Evolutionary conservation across 306 rosid genomes (phyloP), one percentile per base, ranked within the genome.

Genomic region (Ceratonia siliqua): DNA sequence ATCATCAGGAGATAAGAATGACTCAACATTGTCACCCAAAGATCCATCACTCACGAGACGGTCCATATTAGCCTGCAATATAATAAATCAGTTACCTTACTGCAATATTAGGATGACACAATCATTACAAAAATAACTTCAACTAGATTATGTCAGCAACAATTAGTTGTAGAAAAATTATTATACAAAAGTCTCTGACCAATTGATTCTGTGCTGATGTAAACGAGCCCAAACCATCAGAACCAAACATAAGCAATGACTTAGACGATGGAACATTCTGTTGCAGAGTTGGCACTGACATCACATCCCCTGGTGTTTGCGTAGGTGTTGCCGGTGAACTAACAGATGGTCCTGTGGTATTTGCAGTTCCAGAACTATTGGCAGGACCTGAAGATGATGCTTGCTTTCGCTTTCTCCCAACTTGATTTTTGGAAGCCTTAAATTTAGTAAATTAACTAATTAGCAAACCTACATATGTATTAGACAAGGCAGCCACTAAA

Each of bases 291-390:
- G 93, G 89, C 80, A 72, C 62, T 5, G 85, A 54, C 54, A 85
- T 77, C 17, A 42, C 78, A 72, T 87, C 91, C 62, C 89, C 87
- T 9, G 84, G 81, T 52, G 89, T 86, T 73, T 85, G 88, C 13
- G 84, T 74, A 75, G 91, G 87, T 2, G 91, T 70, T 65, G 92
- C 87, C 55, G 91, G 89, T 41, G 92, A 85, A 74, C 83, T 75
- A 27, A 73, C 70, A 35, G 87, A 85, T 36, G 89, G 92, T 52
- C 86, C 92, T 10, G 88, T 71, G 66, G 89, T 86, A 72, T 88
- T 90, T 74, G 82, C 83, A 12, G 93, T 86, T 53, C 93, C 93
- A 56, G 91, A 81, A 80, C 92, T 84, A 67, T 84, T 84, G 64
- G 88, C 84, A 71, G 87, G 84, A 62, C 87, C 87, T 36, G 91